Evolutionary conservation across 257 asterid species (phyloP), one percentile per base, ranked within the genome.

Genomic region (Lithospermum erythrorhizon): DNA sequence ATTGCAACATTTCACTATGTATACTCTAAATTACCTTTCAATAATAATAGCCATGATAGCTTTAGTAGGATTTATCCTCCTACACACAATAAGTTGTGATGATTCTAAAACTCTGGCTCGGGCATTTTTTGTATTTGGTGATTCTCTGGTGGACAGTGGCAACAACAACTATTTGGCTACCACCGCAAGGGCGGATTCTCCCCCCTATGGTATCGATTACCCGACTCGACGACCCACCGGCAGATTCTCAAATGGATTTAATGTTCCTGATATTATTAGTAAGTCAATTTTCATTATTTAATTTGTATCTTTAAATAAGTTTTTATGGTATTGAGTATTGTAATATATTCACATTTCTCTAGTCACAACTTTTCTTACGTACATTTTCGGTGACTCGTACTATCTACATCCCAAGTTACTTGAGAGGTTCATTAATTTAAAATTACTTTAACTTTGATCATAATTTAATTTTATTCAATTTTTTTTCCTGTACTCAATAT

Each of bases 181-280:
- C 20, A 23, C 83, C 0, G 95, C 95, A 0, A 71, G 95, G 72
- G 95, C 95, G 1, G 94, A 87, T 66, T 72, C 87, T 41, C 90
- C 90, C 0, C 95, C 95, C 17, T 87, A 84, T 25, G 95, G 95
- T 66, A 63, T 87, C 57, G 95, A 87, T 72, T 87, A 71, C 21
- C 95, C 95, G 2, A 74, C 86, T 22, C 95, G 77, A 64, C 86
- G 79, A 6, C 83, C 95, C 60, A 87, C 95, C 1, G 95, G 95
- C 24, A 82, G 94, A 7, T 87, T 87, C 58, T 84, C 90, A 23
- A 87, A 87, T 37, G 95, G 95, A 22, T 78, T 54, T 63, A 87
- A 84, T 73, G 64, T 87, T 58, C 94, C 95, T 29, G 95, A 87
- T 72, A 80, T 87, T 62, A 84, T 87, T 54, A 87, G 94, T 86